Conservation (phyloP, 2,329 filamentous ascomycete species). For the Moelleriella libera region DNA sequence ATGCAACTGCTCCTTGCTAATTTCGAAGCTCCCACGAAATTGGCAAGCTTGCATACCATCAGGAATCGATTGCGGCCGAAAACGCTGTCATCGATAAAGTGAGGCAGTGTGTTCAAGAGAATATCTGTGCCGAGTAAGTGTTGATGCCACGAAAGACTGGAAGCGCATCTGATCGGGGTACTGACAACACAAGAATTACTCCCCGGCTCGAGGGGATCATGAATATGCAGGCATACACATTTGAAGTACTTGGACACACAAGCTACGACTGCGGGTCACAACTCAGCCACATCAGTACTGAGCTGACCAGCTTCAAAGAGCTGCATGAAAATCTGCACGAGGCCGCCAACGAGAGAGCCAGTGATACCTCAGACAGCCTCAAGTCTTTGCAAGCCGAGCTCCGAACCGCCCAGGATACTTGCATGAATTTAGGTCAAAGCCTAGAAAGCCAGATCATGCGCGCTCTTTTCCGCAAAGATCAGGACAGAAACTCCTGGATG, state of each 20-base stretch:
- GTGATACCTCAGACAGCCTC: neutral
- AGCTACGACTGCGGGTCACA: constrained; percentile 2
- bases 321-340: neutral
- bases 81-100: neutral
- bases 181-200: constrained; percentile 2
- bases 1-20: neutral
- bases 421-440: neutral
- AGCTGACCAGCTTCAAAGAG: constrained; percentile 2
- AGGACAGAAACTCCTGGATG: constrained; percentile 3
- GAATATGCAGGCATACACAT: constrained; percentile 1
- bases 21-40: constrained; percentile 1
- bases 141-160: neutral
- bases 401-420: neutral
- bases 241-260: constrained; percentile 1
- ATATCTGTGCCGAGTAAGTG: constrained; percentile 2
- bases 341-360: constrained; percentile 1
- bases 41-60: constrained; percentile 1
- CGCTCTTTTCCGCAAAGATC: neutral
- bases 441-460: constrained; percentile 1
- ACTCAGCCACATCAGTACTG: neutral
- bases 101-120: constrained; percentile 1
- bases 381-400: neutral
- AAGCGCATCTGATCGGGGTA: neutral
- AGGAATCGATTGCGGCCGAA: neutral
- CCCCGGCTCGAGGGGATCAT: constrained; percentile 1